phyloP scores from a whole-genome alignment of 495 filamentous ascomycete species.

The Jackrogersella minutella region DNA sequence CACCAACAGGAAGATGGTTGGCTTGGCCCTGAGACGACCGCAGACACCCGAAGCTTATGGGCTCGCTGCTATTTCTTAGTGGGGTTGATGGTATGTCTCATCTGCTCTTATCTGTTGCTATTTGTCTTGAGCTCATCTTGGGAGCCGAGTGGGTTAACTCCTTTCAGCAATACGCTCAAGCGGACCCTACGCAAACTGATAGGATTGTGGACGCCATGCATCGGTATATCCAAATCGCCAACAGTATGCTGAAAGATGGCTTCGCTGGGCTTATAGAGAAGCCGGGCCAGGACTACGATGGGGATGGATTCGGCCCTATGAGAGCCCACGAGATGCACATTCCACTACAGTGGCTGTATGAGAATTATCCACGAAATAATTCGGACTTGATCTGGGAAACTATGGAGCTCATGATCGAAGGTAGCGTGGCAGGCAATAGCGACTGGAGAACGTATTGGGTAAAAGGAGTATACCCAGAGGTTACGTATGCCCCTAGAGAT shows the following conservation, averaged over 20 bases:
- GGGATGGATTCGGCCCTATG: slow-evolving; percentile 55
- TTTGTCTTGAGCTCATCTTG: neutral
- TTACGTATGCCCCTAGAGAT: slow-evolving; percentile 39
- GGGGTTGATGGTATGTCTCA: slow-evolving; percentile 54
- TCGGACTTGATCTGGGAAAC: slow-evolving; percentile 46
- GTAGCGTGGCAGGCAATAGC: slow-evolving; percentile 46
- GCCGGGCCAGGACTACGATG: slow-evolving; percentile 49
- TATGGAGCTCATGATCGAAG: slow-evolving; percentile 48
- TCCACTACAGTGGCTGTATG: slow-evolving; percentile 66
- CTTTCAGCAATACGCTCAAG: slow-evolving; percentile 61
- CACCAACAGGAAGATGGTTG: slow-evolving; percentile 67
- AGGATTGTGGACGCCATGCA: slow-evolving; percentile 52
- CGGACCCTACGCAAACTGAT: slow-evolving; percentile 48
- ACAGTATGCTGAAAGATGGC: slow-evolving; percentile 63
- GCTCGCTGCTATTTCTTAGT: slow-evolving; percentile 62
- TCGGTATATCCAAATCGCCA: slow-evolving; percentile 49
- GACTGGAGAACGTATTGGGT: slow-evolving; percentile 47
- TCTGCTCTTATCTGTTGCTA: neutral
- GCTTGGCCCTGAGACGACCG: slow-evolving; percentile 64
- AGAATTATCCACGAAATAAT: slow-evolving; percentile 49
- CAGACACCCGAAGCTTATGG: slow-evolving; percentile 60
- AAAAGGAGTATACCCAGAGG: slow-evolving; percentile 43
- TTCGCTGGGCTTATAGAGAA: slow-evolving; percentile 58
- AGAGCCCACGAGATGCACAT: slow-evolving; percentile 60
- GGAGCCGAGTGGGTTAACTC: slow-evolving; percentile 41